Percentiles rank a stretch among this genome's conserved stretches.
phyloP scores from a whole-genome alignment of 2,329 filamentous ascomycete genomes.

The Bipolaris cookei region DNA sequence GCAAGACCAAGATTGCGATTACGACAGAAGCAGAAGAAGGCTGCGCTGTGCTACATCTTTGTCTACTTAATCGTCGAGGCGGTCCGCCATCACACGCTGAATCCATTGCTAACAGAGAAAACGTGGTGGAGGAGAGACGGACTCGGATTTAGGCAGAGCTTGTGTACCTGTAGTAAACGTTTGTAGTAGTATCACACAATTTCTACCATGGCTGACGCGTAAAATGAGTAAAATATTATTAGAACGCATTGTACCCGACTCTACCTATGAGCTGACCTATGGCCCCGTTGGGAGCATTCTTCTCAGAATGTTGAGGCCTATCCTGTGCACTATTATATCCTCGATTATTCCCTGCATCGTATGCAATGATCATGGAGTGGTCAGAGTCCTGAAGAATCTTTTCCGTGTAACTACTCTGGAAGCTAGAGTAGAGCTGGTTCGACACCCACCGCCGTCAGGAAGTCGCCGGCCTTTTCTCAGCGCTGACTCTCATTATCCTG shows the following conservation, averaged over 20 bases:
- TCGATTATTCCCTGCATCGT: constrained; percentile 5
- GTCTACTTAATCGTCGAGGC: background rate
- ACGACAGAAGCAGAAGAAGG: background rate
- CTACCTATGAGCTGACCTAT: background rate
- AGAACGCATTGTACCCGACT: background rate
- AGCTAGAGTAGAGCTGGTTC: constrained; percentile 18
- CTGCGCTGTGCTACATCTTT: background rate
- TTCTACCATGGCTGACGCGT: background rate
- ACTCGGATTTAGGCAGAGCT: background rate
- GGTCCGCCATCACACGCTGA: background rate
- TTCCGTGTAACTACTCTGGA: background rate
- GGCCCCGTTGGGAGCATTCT: background rate
- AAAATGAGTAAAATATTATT: background rate
- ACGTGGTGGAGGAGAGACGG: background rate
- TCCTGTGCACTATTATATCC: constrained; percentile 1
- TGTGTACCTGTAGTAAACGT: background rate
- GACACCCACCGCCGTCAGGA: constrained; percentile 6
- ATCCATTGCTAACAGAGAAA: background rate
- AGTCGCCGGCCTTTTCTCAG: constrained; percentile 8
- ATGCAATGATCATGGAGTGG: constrained; percentile 36
- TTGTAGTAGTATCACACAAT: background rate
- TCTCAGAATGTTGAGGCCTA: background rate
- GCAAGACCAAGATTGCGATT: background rate
- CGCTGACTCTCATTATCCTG: constrained; percentile 4
- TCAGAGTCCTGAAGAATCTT: constrained; percentile 6